phyloP scores from a whole-genome alignment of 176 grass and related monocot genomes.

The Musa schizocarpa region DNA sequence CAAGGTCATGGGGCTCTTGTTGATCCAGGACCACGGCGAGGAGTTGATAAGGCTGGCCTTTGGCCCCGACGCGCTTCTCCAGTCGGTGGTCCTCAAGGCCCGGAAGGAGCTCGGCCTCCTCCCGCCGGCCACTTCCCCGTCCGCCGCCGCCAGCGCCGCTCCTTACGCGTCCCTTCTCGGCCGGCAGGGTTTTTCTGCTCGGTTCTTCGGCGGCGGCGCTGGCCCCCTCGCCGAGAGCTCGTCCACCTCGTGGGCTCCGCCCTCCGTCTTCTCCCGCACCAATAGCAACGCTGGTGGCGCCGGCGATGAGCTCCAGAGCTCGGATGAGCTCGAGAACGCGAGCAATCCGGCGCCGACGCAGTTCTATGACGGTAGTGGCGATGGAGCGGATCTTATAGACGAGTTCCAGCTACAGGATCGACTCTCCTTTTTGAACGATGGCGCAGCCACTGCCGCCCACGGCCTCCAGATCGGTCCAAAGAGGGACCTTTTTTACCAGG shows the following conservation, averaged over 20 bases:
- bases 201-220: conserved; percentile 18
- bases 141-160: conserved; percentile 12
- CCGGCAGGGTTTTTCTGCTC: conserved; percentile 36
- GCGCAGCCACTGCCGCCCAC: not conserved
- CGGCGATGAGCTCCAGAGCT: conserved; percentile 18
- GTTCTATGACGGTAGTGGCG: conserved; percentile 45
- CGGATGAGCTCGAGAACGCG: conserved; percentile 17
- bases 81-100: conserved; percentile 50
- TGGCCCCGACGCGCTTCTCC: conserved; percentile 69
- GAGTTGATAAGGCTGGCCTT: conserved; percentile 93
- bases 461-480: conserved; percentile 5
- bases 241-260: conserved; percentile 50
- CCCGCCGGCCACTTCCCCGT: conserved; percentile 8
- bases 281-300: conserved; percentile 31
- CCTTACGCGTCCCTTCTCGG: conserved; percentile 34
- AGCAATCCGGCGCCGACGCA: conserved; percentile 32
- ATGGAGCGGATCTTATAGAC: conserved; percentile 28
- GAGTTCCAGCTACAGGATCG: conserved; percentile 34
- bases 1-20: conserved; percentile 76
- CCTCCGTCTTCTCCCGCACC: conserved; percentile 48
- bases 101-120: conserved; percentile 56
- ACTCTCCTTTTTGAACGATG: conserved; percentile 33
- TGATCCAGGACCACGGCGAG: conserved; percentile 86
- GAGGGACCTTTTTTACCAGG: conserved; percentile 1
- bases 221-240: conserved; percentile 39